Evolutionary conservation across 352 stramenopile genomes (phyloP), one percentile per base, ranked within the genome.

Genomic region (Elongisporangium anandrum): DNA sequence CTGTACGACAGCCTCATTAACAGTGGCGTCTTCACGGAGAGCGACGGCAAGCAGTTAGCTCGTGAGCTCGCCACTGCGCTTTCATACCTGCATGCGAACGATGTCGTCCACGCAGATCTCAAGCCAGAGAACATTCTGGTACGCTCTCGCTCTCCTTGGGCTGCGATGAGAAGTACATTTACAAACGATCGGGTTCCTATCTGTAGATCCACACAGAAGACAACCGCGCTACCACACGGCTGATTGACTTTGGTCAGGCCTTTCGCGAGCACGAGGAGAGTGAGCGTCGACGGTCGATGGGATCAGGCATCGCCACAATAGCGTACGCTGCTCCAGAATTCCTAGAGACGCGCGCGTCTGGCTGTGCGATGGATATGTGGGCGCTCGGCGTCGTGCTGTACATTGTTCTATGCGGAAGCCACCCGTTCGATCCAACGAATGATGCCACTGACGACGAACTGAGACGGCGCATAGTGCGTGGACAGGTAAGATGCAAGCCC

Each of bases 241-340:
- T 92, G 34, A 88, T 89, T 41, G 81, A 92, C 68, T 92, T 92
- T 70, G 82, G 82, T 9, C 76, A 98, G 38, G 87, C 85, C 15
- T 85, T 80, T 55, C 63, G 59, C 10, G 51, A 77, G 26, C 49
- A 72, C 3, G 60, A 67, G 13, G 23, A 49, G 2, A 50, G 34
- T 16, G 26, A 61, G 17, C 58, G 52, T 20, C 39, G 17, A 21
- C 50, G 54, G 23, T 26, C 54, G 8, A 50, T 60, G 20, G 50
- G 55, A 45, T 57, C 58, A 26, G 69, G 61, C 24, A 54, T 63
- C 21, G 78, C 66, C 51, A 81, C 77, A 4, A 69, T 61, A 0
- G 72, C 70, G 13, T 81, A 81, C 45, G 66, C 69, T 2, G 66
- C 73, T n/a, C 76, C 76, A 0, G 75, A 85, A 61, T 69, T 77